Evolutionary conservation across 257 asterid species (phyloP), one percentile per base, ranked within the genome.

Genomic region (Solanum verrucosum): DNA sequence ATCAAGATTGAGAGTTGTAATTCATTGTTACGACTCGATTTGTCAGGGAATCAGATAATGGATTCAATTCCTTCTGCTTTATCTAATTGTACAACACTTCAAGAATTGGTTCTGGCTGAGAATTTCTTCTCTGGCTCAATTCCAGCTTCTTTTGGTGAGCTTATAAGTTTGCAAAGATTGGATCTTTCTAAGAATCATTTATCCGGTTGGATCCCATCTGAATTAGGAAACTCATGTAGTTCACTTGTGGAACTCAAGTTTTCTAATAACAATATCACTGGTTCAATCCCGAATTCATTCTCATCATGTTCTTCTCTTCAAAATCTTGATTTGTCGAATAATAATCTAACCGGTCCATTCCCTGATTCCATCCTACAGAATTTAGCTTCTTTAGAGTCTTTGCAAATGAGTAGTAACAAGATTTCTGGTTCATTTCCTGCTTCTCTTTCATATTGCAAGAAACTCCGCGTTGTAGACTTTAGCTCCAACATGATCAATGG

Each of bases 111-210:
- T 68, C 23, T 93, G 86, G 93, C 95, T 11, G 92, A 88, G 63
- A 97, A 97, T 91, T 93, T 46, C 1, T 88, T 97, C 31, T 86
- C 93, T 3, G 99, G 99, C 8, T 93, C 92, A 86, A 93, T 97
- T 84, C 96, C 99, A 0, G 3, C 79, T 3, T 87, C 94, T 4
- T 95, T 93, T 84, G 98, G 98, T 14, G 75, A 88, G 6, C 92
- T 97, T 18, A 95, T 90, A 67, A 91, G 85, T 87, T 68, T 95
- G 71, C 98, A 95, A 81, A 91, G 91, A 27, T 83, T 97, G 63
- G 99, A 97, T 94, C 93, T 97, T 86, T 97, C 99, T 2, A 93
- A 92, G 23, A 97, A 97, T 84, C 98, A 89, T 84, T 90, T 97
- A 73, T 90, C 95, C 1, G 98, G 98, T n/a, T 95, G 97, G 97